Evolutionary conservation across 495 filamentous ascomycete genomes (phyloP).

Genomic region (Neurospora africana): DNA sequence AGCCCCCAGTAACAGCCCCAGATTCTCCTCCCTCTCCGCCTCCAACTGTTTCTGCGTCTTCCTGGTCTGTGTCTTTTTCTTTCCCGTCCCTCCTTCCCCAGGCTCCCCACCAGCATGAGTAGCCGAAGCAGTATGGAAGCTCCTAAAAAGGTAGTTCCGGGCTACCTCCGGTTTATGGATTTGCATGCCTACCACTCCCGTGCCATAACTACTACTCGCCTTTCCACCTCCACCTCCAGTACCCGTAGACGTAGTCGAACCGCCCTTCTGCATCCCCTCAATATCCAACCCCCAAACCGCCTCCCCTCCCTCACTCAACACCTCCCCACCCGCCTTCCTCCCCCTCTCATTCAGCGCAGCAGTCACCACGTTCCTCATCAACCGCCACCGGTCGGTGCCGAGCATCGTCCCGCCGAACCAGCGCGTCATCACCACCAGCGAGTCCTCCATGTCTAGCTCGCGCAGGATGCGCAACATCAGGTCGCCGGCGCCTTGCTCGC

Average conservation of each 20-base stretch:
- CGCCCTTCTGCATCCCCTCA: slow-evolving; percentile 38
- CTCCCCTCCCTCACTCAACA: slow-evolving; percentile 19
- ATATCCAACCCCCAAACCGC: slow-evolving; percentile 74
- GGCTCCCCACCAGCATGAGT: not conserved
- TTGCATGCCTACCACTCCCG: slow-evolving; percentile 39
- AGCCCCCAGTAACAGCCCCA: slow-evolving; percentile 53
- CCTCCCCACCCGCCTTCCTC: slow-evolving; percentile 24
- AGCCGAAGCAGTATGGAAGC: slow-evolving; percentile 31
- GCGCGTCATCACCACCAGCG: slow-evolving; percentile 77
- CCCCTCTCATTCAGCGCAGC: slow-evolving; percentile 37
- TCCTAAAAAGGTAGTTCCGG: slow-evolving; percentile 47
- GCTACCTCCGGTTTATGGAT: slow-evolving; percentile 59
- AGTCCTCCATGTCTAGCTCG: slow-evolving; percentile 66
- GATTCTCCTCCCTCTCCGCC: slow-evolving; percentile 52
- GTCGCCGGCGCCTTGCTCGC: slow-evolving; percentile 77
- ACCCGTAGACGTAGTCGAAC: slow-evolving; percentile 13
- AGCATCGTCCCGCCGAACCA: slow-evolving; percentile 89
- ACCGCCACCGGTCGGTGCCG: slow-evolving; percentile 65
- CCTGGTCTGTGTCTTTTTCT: slow-evolving; percentile 29
- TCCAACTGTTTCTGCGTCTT: slow-evolving; percentile 34
- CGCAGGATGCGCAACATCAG: slow-evolving; percentile 72
- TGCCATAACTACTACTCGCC: slow-evolving; percentile 2
- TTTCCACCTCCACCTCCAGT: too few species aligned
- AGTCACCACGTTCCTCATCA: slow-evolving; percentile 41
- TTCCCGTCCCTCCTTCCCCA: not conserved